Conservation (phyloP, 352 stramenopile genomes). For the Phytophthora multivora region DNA sequence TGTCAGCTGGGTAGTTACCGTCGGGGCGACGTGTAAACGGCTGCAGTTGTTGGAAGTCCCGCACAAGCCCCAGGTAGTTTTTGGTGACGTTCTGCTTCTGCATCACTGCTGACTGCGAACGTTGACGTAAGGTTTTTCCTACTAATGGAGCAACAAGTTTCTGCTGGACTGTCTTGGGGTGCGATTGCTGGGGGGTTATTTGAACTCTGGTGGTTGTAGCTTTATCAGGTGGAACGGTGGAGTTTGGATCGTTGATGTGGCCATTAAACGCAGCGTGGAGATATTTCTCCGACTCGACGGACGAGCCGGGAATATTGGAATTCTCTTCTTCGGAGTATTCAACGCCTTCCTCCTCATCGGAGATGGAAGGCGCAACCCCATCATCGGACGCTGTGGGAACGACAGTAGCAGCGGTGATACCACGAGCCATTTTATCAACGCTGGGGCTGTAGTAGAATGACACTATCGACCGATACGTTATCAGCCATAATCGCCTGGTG, state of each 20-base stretch:
- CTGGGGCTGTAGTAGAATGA: not conserved
- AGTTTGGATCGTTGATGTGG: conserved; percentile 1
- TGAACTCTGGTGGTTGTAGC: not conserved
- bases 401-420: conserved; percentile 13
- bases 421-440: conserved; percentile 17
- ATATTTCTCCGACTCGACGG: conserved; percentile 7
- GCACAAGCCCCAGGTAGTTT: conserved; percentile 61
- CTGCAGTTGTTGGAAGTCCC: conserved; percentile 54
- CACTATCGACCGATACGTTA: not conserved
- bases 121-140: conserved; percentile 14
- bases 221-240: not conserved
- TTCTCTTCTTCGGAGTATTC: conserved; percentile 11
- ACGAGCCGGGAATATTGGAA: not conserved
- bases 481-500: no score
- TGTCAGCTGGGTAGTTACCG: conserved; percentile 43
- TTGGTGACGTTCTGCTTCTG: conserved; percentile 41
- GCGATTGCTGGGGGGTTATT: not conserved
- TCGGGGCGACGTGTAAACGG: conserved; percentile 55
- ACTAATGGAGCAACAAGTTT: conserved; percentile 3
- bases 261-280: conserved; percentile 17
- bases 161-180: not conserved
- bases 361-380: not conserved
- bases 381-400: conserved; percentile 27
- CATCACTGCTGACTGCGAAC: conserved; percentile 21
- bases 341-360: conserved; percentile 1